Conservation (phyloP, 306 rosid genomes). For the Glycyrrhiza uralensis region DNA sequence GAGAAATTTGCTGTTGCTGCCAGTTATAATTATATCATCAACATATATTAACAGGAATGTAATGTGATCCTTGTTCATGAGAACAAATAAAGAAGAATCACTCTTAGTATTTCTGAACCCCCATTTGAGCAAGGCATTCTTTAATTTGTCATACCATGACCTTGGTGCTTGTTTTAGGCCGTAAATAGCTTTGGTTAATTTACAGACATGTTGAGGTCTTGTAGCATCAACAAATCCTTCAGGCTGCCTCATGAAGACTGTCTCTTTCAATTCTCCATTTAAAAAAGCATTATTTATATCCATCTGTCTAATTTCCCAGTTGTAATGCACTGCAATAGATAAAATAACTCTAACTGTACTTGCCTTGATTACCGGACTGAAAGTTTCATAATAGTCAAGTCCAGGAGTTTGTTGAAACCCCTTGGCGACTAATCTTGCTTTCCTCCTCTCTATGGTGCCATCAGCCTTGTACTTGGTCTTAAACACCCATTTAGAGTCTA, state of each 20-base stretch:
- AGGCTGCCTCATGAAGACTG: neutral
- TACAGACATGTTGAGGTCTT: neutral
- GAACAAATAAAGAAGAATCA: neutral
- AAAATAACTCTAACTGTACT: neutral
- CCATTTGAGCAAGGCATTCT: neutral
- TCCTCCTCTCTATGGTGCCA: neutral
- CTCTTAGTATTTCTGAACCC: neutral
- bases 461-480: neutral
- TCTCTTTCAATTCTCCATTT: neutral
- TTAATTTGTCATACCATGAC: neutral
- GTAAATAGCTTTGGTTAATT: too few relatives aligned
- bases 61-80: neutral
- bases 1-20: neutral
- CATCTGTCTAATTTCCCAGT: neutral
- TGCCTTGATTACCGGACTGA: neutral
- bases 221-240: neutral
- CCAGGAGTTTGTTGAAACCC: neutral
- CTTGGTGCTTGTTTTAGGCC: too few relatives aligned
- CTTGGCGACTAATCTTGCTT: neutral
- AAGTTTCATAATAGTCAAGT: neutral
- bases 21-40: too few relatives aligned
- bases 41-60: neutral
- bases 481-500: too few relatives aligned
- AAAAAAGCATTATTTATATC: too few relatives aligned
- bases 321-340: neutral